Base-by-base conservation (phyloP, 75 land plant species). In the Chamaecyparis obtusa region DNA sequence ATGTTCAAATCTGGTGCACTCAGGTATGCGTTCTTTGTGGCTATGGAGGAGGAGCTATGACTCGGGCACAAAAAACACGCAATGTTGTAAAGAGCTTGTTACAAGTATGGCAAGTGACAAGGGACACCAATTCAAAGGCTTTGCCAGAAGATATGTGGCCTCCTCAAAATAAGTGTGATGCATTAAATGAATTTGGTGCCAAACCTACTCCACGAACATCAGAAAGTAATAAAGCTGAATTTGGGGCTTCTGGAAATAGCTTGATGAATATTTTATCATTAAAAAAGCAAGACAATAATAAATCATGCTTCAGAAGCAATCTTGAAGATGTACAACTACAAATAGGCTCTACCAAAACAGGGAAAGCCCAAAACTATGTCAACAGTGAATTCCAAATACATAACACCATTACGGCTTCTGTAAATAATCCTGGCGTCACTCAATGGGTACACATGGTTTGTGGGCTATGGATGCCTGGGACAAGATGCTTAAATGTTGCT, bases 401-500 rank as follows among this genome's bases (percentile, higher is more conserved):
- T 85, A 94, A 94, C 55, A 93, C 89, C 79, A 87, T 95, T 35
- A 89, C 90, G 35, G 89, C 88, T 79, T 91, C 90, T n/a, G 86
- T 89, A 32, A 46, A 77, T 88, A 94, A 95, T 80, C 90, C 92
- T 32, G 89, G 89, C 41, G 91, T 91, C 27, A 91, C 85, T 76
- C 97, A 96, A 87, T 96, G 97, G 97, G 95, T 95, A 48, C 97
- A 96, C 90, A 91, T 96, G 96, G 96, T 96, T 86, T 96, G 97
- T 94, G 96, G 97, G 32, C 90, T 96, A 37, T 96, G 97, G 97
- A 96, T 93, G 72, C 97, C 97, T 86, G 97, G 95, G 79, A 96
- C 97, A 77, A 84, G 94, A 64, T 96, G 97, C 86, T 91, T 94
- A 75, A 96, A 96, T 90, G 91, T 95, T 55, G 91, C 88, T 51